Base-by-base conservation (phyloP, 2,329 filamentous ascomycete species). In the Alternaria sp. region DNA sequence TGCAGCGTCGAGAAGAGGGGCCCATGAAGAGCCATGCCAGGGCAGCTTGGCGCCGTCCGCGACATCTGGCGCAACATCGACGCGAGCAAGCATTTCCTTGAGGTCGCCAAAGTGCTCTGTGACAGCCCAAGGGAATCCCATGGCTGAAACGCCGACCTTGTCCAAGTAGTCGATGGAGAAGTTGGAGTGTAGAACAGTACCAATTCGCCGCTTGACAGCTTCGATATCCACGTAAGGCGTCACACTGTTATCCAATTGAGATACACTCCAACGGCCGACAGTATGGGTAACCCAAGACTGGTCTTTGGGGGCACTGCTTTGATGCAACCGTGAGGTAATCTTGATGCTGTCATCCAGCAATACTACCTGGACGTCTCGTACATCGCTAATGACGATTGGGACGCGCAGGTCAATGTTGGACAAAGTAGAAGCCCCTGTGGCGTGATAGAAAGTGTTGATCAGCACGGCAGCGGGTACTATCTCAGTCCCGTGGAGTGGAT, bases 51-150 rank as follows among this genome's bases (percentile, higher is more conserved):
- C n/a, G n/a, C 37, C 37, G 15, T 41, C 37, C n/a, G 37, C 37
- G 6, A 67, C 71, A n/a, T 82, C 53, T 4, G 76, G 79, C 28
- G 63, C 67, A n/a, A 73, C 68, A 56, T 82, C 80, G 9, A 83
- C 80, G 4, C 61, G 63, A 6, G 75, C 79, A 14, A 83, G 65
- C 78, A 83, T 82, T 60, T 83, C 79, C 10, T 75, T 71, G 1
- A 60, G 28, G 54, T 79, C 77, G 11, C 76, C 78, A 46, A 75
- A 73, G 60, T 83, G 81, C 55, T 82, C 77, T 7, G 65, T 67
- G 6, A 83, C 77, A 2, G 56, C 66, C 82, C 82, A 83, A 6
- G 81, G 81, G 58, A 83, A 83, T 7, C 71, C 80, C 70, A 82
- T 82, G 2, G 64, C 77, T 1, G 77, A 69, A 4, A 83, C 80